Percentiles rank a stretch among this genome's conserved stretches.
These are phyloP conservation scores for Flammula alnicola DNA, from an alignment of 1,284 basidiomycete genomes.

Conservation along the genomic window DNA sequence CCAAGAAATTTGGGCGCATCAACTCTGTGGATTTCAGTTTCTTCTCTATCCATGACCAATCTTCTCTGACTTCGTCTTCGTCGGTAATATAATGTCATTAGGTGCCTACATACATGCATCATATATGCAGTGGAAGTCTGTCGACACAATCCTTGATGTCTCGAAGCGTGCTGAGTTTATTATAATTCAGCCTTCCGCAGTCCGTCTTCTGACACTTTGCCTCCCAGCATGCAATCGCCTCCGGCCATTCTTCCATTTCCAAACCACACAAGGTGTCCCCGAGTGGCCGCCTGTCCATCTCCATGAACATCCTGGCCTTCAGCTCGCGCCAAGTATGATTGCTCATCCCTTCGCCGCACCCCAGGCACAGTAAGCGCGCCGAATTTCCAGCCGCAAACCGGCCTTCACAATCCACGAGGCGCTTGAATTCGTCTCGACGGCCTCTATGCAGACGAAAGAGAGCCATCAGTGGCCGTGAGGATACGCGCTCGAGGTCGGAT, in stretches of 20 bases:
- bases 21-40: no score
- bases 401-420: constrained; percentile 30
- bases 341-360: constrained; percentile 34
- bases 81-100: no score
- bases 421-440: constrained; percentile 37
- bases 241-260: constrained; percentile 43
- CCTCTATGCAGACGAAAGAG: constrained; percentile 38
- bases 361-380: constrained; percentile 25
- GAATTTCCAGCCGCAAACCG: constrained; percentile 37
- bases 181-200: constrained; percentile 45
- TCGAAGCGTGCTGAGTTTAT: constrained; percentile 42
- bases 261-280: constrained; percentile 41
- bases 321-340: constrained; percentile 42
- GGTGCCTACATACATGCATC: no score
- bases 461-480: constrained; percentile 33
- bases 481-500: constrained; percentile 30
- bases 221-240: constrained; percentile 48
- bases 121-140: constrained; percentile 37
- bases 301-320: constrained; percentile 41
- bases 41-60: no score
- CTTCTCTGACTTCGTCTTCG: no score
- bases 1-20: no score
- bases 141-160: constrained; percentile 46
- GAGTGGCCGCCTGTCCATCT: constrained; percentile 44
- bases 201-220: constrained; percentile 41